Conservation (phyloP, 2,329 filamentous ascomycete genomes). For the Fonsecaea erecta region DNA sequence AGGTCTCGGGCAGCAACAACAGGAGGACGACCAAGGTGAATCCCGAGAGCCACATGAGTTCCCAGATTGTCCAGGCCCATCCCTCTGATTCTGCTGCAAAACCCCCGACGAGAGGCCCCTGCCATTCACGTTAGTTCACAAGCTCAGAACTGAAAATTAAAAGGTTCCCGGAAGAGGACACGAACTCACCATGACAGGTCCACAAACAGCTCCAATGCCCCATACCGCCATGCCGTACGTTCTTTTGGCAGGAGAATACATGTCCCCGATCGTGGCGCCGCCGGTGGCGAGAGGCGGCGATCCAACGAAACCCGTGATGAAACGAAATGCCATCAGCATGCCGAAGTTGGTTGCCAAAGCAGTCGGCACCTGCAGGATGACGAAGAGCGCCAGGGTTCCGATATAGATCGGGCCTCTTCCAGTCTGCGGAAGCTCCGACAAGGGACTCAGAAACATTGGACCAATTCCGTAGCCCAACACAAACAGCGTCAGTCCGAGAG, state of each 20-base stretch:
- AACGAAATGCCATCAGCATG: conserved; percentile 59
- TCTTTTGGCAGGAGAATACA: conserved; percentile 46
- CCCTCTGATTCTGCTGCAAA: conserved; percentile 47
- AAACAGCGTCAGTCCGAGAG: conserved; percentile 57
- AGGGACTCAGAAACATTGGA: conserved; percentile 51
- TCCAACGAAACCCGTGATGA: conserved; percentile 59
- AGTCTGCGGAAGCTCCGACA: conserved; percentile 57
- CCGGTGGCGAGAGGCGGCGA: conserved; percentile 53
- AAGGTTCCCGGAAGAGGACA: background rate
- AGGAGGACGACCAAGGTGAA: conserved; percentile 45
- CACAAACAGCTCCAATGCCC: conserved; percentile 48
- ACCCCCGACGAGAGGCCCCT: conserved; percentile 49
- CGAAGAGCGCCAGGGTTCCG: conserved; percentile 54
- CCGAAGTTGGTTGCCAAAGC: conserved; percentile 57
- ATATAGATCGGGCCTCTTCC: conserved; percentile 58
- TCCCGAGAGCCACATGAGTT: conserved; percentile 48
- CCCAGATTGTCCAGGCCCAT: conserved; percentile 51
- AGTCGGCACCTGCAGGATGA: conserved; percentile 55
- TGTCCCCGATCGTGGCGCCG: conserved; percentile 52
- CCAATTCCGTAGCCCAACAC: conserved; percentile 54
- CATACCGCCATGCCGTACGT: conserved; percentile 50
- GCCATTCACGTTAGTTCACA: too few relatives aligned
- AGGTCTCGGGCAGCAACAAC: conserved; percentile 43
- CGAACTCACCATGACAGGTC: conserved; percentile 6
- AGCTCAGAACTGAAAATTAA: background rate